Conservation (phyloP, 768 basidiomycete genomes). For the Trametes meyenii region DNA sequence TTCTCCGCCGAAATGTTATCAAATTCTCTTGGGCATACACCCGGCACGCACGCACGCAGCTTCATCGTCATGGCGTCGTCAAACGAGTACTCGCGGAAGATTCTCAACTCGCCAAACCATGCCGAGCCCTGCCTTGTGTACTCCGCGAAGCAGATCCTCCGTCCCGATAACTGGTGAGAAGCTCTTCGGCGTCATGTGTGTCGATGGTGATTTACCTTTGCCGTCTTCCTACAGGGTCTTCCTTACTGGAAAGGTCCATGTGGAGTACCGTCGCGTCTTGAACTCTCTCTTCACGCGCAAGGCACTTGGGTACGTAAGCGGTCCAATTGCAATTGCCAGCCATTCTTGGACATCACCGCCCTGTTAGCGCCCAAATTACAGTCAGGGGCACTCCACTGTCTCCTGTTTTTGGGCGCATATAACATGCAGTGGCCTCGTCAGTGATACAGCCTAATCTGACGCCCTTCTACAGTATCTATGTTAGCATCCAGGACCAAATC, state of each 20-base stretch:
- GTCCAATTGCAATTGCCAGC: too few species aligned
- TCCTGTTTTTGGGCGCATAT: neutral
- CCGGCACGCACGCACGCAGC: conserved; percentile 47
- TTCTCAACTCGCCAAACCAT: conserved; percentile 89
- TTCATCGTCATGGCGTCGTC: conserved; percentile 99
- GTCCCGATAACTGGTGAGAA: conserved; percentile 82
- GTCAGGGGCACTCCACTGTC: too few species aligned
- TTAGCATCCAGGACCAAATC: conserved; percentile 80
- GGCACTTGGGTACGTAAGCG: conserved; percentile 71
- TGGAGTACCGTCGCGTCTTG: conserved; percentile 89
- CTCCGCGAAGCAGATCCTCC: conserved; percentile 85
- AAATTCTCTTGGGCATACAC: neutral
- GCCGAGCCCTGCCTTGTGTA: conserved; percentile 95
- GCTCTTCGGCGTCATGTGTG: neutral
- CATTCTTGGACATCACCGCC: too few species aligned
- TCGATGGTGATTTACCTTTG: conserved; percentile 2
- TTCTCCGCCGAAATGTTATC: neutral
- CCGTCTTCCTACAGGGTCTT: conserved; percentile 76
- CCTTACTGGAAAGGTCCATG: conserved; percentile 89
- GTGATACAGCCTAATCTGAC: neutral
- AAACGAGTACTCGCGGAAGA: conserved; percentile 91
- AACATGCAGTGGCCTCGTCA: neutral
- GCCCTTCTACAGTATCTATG: conserved; percentile 63
- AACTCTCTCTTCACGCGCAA: conserved; percentile 94
- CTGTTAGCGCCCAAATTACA: too few species aligned